phyloP scores from a whole-genome alignment of 78 protist species.

The Pigoraptor vietnamica region DNA sequence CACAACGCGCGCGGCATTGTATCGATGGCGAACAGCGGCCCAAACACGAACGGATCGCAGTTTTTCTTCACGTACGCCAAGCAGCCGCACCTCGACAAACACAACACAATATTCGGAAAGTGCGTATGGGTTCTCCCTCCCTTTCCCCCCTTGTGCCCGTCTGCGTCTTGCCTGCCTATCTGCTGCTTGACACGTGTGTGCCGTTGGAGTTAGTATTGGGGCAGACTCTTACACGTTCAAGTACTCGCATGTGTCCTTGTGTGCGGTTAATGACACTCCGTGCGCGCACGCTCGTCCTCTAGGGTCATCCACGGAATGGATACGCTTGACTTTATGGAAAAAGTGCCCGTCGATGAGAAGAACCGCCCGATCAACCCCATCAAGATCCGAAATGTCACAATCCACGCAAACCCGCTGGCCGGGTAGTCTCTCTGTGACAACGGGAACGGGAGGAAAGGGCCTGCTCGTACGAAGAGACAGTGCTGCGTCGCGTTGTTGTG shows the following conservation, averaged over 20 bases:
- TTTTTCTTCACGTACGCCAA: conserved; percentile 67
- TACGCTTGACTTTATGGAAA: conserved; percentile 80
- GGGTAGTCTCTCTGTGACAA: not conserved
- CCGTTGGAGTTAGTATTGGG: too few relatives aligned
- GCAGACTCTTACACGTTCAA: too few relatives aligned
- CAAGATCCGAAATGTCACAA: conserved; percentile 44
- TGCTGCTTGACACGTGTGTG: too few relatives aligned
- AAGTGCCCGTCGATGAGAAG: conserved; percentile 59
- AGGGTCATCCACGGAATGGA: conserved; percentile 77
- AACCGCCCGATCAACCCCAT: conserved; percentile 56
- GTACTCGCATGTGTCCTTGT: too few relatives aligned
- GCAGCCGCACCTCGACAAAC: conserved; percentile 66
- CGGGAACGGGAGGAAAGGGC: too few relatives aligned
- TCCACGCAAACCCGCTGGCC: conserved; percentile 77
- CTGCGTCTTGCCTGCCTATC: not conserved
- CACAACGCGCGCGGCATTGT: conserved; percentile 64
- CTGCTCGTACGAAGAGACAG: too few relatives aligned
- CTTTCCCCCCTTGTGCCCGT: not conserved
- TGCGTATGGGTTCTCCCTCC: not conserved
- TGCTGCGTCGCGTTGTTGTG: too few relatives aligned
- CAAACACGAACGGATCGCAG: conserved; percentile 75
- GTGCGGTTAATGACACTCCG: too few relatives aligned
- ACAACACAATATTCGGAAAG: conserved; percentile 81
- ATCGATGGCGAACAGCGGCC: conserved; percentile 78
- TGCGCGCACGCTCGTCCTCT: too few relatives aligned